phyloP scores from a whole-genome alignment of 495 filamentous ascomycete species.

The Penicillium robsamsonii region DNA sequence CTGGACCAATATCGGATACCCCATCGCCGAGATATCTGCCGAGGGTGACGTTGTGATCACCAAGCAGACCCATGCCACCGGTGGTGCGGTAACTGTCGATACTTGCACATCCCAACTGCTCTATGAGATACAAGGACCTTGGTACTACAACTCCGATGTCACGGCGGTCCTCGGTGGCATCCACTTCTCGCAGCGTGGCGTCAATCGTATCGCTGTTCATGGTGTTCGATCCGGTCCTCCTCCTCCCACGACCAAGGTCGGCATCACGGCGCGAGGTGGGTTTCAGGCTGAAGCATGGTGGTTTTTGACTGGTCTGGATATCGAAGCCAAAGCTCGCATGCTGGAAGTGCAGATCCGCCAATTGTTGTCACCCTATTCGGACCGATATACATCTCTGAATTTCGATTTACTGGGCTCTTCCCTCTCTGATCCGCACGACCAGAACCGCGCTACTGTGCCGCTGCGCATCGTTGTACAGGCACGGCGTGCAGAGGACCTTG shows the following conservation, averaged over 20 bases:
- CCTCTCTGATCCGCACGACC: conserved; percentile 28
- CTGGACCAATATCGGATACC: conserved; percentile 54
- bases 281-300: conserved; percentile 48
- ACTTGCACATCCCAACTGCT: conserved; percentile 55
- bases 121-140: conserved; percentile 60
- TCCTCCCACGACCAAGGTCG: conserved; percentile 56
- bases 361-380: conserved; percentile 19
- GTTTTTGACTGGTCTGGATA: conserved; percentile 45
- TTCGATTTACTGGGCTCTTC: conserved; percentile 37
- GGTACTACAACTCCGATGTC: conserved; percentile 58
- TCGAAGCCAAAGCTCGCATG: conserved; percentile 45
- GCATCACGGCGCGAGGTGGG: conserved; percentile 48
- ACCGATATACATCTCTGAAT: conserved; percentile 29
- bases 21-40: conserved; percentile 55
- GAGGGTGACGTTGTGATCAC: conserved; percentile 49
- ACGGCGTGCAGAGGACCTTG: conserved; percentile 33
- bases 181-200: conserved; percentile 43
- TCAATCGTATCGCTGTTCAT: conserved; percentile 34
- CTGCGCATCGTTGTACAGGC: conserved; percentile 43
- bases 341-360: conserved; percentile 38
- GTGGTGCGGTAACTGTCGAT: conserved; percentile 44
- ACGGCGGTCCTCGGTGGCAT: conserved; percentile 51
- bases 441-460: conserved; percentile 40
- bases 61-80: conserved; percentile 36
- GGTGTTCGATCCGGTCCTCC: conserved; percentile 36